Evolutionary conservation across 1,284 basidiomycete species (phyloP), one percentile per base, ranked within the genome.

Genomic region (Apiotrichum sp.): DNA sequence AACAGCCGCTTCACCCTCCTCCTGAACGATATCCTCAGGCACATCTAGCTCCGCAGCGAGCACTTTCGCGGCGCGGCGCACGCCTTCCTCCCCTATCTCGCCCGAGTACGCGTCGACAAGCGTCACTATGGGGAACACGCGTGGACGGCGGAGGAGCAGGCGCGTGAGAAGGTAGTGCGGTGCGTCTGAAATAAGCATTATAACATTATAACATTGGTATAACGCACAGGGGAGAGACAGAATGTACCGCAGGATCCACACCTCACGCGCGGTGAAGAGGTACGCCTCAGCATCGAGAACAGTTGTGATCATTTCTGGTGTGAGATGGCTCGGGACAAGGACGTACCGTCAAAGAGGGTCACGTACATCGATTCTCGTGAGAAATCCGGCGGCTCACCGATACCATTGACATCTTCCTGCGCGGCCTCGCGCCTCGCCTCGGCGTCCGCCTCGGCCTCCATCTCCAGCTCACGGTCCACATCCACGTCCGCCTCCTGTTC

Each of bases 151-250:
- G 16, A 93, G 80, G 7, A 88, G 78, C 1, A 97, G 79, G n/a
- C 91, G 85, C 6, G 87, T 82, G 58, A 96, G 83, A 33, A 93
- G 84, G 74, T 91, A 96, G n/a, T 86, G 84, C 0, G 87, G 83
- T 42, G 82, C 77, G 66, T 90, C 90, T 93, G 46, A 34, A 10
- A 42, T 55, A 14, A 56, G 53, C 22, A 22, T 22, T 22, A 22
- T 22, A 22, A 22, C 22, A 22, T 22, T 22, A 22, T 22, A 16
- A 22, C 29, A 43, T 14, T 29, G 67, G 47, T 2, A 35, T 34
- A 40, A 62, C 84, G 64, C 69, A 88, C 88, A 88, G 29, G 80
- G 78, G 14, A 90, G 74, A 3, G 63, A 64, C 16, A 79, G 72
- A 61, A 86, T 85, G 13, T 78, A 69, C 1, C 71, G 64, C 16